Evolutionary conservation across 345 rosid genomes (phyloP), one percentile per base, ranked within the genome.

Genomic region (Gossypium bickii): DNA sequence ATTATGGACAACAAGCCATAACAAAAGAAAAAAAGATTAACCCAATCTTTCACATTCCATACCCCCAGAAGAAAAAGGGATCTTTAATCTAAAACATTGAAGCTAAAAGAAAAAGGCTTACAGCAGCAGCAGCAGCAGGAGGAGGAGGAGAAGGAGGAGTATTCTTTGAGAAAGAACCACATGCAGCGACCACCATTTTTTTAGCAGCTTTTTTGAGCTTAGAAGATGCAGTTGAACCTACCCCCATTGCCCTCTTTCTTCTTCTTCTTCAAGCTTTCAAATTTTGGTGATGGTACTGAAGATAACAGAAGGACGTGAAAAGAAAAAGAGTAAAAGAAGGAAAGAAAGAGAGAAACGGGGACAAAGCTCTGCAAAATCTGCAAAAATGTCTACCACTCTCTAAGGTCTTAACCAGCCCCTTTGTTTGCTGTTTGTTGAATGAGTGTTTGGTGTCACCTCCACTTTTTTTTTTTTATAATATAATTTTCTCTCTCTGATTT

Each of bases 141-240:
- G 79, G 79, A 18, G 62, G 78, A 20, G 73, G 84, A 77, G 87
- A 34, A 58, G 87, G 72, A 65, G 85, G 67, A 67, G 13, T 57
- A 45, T 76, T 81, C 18, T 83, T 77, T 73, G 90, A 87, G 87
- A 89, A 87, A 78, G 92, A 88, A 69, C 86, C 89, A 44, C 94
- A 93, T 20, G 92, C 98, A 67, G 92, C 93, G 9, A 84, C 80
- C 75, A 84, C 89, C 83, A 90, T 83, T 80, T 83, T 84, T 78
- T 71, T 84, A 7, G 93, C 90, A 25, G 88, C 97, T 70, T 77
- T 89, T 77, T 81, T 89, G 38, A 93, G 85, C 85, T 79, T 87
- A 27, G 86, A 83, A 65, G 87, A 74, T 15, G 86, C 80, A 76
- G 78, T 80, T 76, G 53, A 43, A 38, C 83, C 82, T 5, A 82